Percentiles rank a stretch among this genome's conserved stretches.
Evolutionary conservation across 768 basidiomycete species (phyloP).

Genomic region (Suillus clintonianus): DNA sequence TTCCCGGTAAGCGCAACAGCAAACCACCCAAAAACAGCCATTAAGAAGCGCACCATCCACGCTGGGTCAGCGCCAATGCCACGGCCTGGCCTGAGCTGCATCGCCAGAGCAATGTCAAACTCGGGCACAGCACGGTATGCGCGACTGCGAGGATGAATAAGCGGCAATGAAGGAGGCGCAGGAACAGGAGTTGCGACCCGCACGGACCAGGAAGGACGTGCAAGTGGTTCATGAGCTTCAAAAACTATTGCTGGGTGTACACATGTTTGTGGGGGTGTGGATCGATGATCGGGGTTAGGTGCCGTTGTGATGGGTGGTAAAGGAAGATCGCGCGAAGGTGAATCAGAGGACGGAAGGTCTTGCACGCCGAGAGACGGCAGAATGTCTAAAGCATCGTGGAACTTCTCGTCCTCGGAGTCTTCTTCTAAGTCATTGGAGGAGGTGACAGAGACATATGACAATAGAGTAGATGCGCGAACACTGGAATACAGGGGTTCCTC

Average conservation of each 20-base stretch:
- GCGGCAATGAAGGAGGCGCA: constrained; percentile 12
- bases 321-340: constrained; percentile 15
- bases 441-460: neutral
- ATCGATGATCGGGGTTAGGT: constrained; percentile 1
- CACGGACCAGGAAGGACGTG: constrained; percentile 32
- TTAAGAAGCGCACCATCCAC: constrained; percentile 78
- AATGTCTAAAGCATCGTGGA: constrained; percentile 30
- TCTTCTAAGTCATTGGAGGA: neutral
- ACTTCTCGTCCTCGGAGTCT: constrained; percentile 31
- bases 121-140: constrained; percentile 43
- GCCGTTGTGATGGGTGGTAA: constrained; percentile 10
- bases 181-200: constrained; percentile 24
- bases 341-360: constrained; percentile 19
- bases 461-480: neutral
- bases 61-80: constrained; percentile 73
- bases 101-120: constrained; percentile 69
- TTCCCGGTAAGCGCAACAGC: constrained; percentile 54
- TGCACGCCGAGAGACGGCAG: constrained; percentile 19
- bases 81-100: constrained; percentile 75
- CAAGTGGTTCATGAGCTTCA: constrained; percentile 15
- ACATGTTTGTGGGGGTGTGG: neutral
- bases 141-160: constrained; percentile 23
- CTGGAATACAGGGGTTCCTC: neutral
- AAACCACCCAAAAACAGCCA: constrained; percentile 81
- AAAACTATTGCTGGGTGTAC: constrained; percentile 5